Base-by-base conservation (phyloP, 1,284 basidiomycete genomes). In the Pascua guehoae region DNA sequence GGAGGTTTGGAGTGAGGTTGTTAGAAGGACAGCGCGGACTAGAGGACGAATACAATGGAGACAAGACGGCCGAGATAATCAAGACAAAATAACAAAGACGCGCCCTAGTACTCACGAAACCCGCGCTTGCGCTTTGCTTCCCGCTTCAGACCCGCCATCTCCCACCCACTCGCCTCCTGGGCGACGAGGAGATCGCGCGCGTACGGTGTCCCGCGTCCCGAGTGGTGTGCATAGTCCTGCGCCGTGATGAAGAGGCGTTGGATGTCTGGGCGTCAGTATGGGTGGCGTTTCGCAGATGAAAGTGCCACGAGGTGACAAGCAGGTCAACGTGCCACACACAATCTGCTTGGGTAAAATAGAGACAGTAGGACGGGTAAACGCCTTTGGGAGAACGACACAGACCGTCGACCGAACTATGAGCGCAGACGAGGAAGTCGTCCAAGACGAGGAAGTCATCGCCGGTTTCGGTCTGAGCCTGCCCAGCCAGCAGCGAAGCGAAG, bases 191-290 rank as follows among this genome's bases (percentile, higher is more conserved):
- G 54, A 54, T 75, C 73, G 2, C 56, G 44, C 12, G 67, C 65
- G 51, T 68, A 62, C 8, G 67, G 63, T 12, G 54, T 38, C 4
- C 53, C 15, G 11, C 73, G 57, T n/a, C 60, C 64, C 7, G 67
- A 54, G 41, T 69, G 61, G 4, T 49, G 42, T 0, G 73, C 70
- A 42, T 70, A 73, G n/a, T 66, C 62, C 2, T 54, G 53, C 1
- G 72, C 65, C 0, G 55, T 49, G 41, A 63, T 62, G 45, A 73
- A 71, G 1, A 72, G 56, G n/a, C 61, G 58, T 42, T 69, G 68
- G 14, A 75, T 65, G 50, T 74, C 73, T 75, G 53, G n/a, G 12
- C 15, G 47, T 53, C 48, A 50, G 48, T 24, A 43, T 4, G 18
- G 39, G 24, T 4, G 24, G 7, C 24, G 24, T 7, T 32, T n/a